phyloP scores from a whole-genome alignment of 768 basidiomycete species.

The Chiua virens region DNA sequence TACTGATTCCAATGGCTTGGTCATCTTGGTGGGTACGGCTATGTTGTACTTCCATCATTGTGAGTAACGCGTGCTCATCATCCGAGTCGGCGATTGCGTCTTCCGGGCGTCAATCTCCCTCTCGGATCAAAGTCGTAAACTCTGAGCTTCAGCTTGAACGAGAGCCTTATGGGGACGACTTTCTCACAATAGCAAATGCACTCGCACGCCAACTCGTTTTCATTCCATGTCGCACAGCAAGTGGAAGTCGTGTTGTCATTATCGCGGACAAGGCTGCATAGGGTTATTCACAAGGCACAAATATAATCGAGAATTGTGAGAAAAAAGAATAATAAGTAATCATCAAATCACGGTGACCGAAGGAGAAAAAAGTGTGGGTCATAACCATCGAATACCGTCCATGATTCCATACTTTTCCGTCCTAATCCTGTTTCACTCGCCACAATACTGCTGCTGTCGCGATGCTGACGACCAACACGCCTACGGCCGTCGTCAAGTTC shows the following conservation, averaged over 20 bases:
- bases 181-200: no score
- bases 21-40: no score
- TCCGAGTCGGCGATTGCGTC: no score
- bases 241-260: conserved; percentile 25
- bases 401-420: conserved; percentile 11
- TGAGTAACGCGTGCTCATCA: no score
- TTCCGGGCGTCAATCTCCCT: no score
- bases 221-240: not conserved
- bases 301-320: conserved; percentile 15
- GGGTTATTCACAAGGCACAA: conserved; percentile 25
- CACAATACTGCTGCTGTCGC: conserved; percentile 74
- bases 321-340: conserved; percentile 44
- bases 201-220: not conserved
- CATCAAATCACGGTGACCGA: conserved; percentile 20
- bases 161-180: no score
- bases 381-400: conserved; percentile 20
- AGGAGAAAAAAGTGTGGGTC: conserved; percentile 5
- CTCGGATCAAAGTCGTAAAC: no score
- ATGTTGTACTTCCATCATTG: no score
- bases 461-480: conserved; percentile 63
- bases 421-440: conserved; percentile 55
- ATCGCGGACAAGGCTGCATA: conserved; percentile 21
- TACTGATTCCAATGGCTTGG: no score
- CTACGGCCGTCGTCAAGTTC: conserved; percentile 51
- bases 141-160: no score